A percentile compares a stretch with the other conserved stretches of the same genome.
Evolutionary conservation across 345 rosid species (phyloP).

Genomic region (Psidium friedrichsthalianum): DNA sequence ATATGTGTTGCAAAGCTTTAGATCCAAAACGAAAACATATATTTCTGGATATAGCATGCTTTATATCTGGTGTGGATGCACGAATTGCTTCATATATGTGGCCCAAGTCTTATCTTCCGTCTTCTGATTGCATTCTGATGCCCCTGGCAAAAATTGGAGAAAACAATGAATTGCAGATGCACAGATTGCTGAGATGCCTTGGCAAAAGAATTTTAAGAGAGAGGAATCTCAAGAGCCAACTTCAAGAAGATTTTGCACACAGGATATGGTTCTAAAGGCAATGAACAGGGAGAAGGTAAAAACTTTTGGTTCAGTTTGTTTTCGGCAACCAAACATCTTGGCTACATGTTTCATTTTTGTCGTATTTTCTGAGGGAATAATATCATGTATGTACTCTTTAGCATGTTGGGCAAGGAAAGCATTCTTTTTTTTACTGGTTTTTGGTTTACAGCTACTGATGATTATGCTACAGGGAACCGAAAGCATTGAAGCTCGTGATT

Average conservation of each 20-base stretch:
- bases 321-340: not conserved
- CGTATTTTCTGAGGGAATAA: fast-evolving
- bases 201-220: not conserved
- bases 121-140: too few species aligned
- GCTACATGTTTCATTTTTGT: not conserved
- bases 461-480: not conserved
- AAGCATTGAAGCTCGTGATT: too few species aligned
- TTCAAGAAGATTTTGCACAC: not conserved
- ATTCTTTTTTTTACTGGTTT: not conserved
- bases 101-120: too few species aligned
- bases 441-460: not conserved
- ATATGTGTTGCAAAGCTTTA: too few species aligned
- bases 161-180: too few species aligned
- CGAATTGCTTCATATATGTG: too few species aligned
- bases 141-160: too few species aligned
- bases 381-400: not conserved
- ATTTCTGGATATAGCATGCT: too few species aligned
- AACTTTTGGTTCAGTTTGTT: not conserved
- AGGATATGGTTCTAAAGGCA: not conserved
- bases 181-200: too few species aligned
- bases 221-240: not conserved
- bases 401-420: not conserved
- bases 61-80: too few species aligned
- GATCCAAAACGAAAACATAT: too few species aligned
- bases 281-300: not conserved